Evolutionary conservation across 176 grass and related monocot species (phyloP).

Genomic region (Leersia perrieri): DNA sequence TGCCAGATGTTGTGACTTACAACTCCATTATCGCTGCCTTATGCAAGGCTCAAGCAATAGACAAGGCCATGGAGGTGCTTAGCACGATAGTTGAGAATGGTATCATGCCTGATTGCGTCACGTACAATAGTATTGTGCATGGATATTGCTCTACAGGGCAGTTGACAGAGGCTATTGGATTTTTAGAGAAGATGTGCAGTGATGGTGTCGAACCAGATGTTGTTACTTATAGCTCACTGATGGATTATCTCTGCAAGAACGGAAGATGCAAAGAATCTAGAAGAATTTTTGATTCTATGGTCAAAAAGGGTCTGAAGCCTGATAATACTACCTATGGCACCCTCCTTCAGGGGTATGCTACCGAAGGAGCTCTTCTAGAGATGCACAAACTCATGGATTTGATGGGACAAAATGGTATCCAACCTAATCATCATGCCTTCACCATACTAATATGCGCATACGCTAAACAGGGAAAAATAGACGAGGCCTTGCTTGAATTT

Average conservation of each 20-base stretch:
- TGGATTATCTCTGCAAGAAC: slow-evolving; percentile 25
- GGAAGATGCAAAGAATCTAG: slow-evolving; percentile 4
- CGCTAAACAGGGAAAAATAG: not conserved
- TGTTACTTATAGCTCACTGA: not conserved
- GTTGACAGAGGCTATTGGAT: too few species aligned
- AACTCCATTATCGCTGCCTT: too few species aligned
- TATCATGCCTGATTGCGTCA: too few species aligned
- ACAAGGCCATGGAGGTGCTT: too few species aligned
- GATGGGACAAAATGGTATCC: not conserved
- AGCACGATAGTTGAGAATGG: not conserved
- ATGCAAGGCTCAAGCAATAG: too few species aligned
- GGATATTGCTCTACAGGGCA: too few species aligned
- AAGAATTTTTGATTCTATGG: slow-evolving; percentile 5
- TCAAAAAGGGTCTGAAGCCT: not conserved
- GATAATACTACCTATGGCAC: not conserved
- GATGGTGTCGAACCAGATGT: not conserved
- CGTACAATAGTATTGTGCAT: too few species aligned
- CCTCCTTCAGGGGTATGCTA: not conserved
- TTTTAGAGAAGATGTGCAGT: slow-evolving; percentile 12
- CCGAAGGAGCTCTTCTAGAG: not conserved
- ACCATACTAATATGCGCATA: slow-evolving; percentile 3
- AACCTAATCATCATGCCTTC: not conserved
- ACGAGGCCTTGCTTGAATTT: not conserved
- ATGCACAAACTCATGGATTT: too few species aligned
- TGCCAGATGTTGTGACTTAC: too few species aligned